Conservation (phyloP, 148 eudicot species). For the Heliamphora exappendiculata region DNA sequence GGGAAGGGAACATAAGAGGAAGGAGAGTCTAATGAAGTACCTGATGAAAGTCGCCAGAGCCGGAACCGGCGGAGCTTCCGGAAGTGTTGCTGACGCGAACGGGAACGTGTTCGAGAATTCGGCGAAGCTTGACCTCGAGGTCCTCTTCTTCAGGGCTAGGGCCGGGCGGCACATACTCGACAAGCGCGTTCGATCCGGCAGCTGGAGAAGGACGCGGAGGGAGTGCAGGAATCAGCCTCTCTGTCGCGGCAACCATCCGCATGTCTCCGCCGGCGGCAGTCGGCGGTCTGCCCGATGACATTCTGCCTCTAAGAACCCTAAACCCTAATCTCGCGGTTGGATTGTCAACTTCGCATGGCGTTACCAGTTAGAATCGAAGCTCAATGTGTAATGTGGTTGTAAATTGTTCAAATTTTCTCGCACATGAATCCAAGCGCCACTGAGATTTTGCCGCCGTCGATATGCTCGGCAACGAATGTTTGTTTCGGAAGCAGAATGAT, state of each 20-base stretch:
- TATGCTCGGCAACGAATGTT: not conserved
- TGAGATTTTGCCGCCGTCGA: not conserved
- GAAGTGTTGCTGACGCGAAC: constrained; percentile 93
- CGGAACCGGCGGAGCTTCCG: constrained; percentile 97
- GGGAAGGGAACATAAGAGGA: too few relatives aligned
- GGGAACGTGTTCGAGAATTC: constrained; percentile 80
- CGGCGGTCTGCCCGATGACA: constrained; percentile 40
- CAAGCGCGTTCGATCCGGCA: constrained; percentile 49
- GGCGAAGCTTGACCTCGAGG: constrained; percentile 82
- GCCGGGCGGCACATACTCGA: constrained; percentile 59
- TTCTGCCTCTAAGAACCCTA: constrained; percentile 2
- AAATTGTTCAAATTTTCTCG: not conserved
- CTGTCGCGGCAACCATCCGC: constrained; percentile 48
- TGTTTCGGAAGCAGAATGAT: not conserved
- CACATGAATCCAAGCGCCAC: not conserved
- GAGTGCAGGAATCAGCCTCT: constrained; percentile 27
- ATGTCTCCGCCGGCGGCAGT: constrained; percentile 45
- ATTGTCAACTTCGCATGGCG: not conserved
- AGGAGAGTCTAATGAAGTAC: too few relatives aligned
- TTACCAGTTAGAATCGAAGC: not conserved
- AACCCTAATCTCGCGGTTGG: not conserved
- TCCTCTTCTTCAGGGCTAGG: constrained; percentile 73
- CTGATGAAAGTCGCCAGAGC: constrained; percentile 99
- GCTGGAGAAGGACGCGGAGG: constrained; percentile 56
- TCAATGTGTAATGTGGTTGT: not conserved